Evolutionary conservation across 2,329 filamentous ascomycete species (phyloP), one percentile per base, ranked within the genome.

Genomic region (Penicillium capsulatum): DNA sequence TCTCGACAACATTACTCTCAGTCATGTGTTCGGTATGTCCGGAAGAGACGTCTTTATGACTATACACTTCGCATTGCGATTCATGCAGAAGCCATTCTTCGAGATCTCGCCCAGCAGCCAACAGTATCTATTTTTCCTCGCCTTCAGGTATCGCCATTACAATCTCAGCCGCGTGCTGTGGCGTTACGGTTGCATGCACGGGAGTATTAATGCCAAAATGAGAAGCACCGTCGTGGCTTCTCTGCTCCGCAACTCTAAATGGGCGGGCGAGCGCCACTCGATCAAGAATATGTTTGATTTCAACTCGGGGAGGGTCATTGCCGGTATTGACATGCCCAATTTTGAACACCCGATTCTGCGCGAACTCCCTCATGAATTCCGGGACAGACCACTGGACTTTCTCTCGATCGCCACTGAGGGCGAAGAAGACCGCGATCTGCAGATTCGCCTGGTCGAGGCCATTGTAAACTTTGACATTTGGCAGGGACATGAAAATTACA

Each of bases 91-190:
- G n/a, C 36, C 47, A 10, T 33, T 29, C 10, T 50, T 54, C 31
- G 39, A 36, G 13, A 28, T 60, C 22, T 37, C 58, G 11, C 27
- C 40, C 4, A 31, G 48, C 3, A 62, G 58, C 1, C 66, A 61
- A 42, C 57, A 66, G 17, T 50, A 54, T 10, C 55, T 75, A 11
- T 73, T 74, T 36, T 40, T 61, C 13, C 50, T 62, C n/a, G 69
- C 69, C 5, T 70, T 62, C 59, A 55, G 54, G 14, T 45, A 42
- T 31, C 55, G 54, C 15, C 48, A 55, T 24, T 67, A 66, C 45
- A 74, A 73, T 37, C 51, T 68, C 8, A 67, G 64, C 35, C 66
- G 66, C 8, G 68, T 73, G 7, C 44, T 74, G 4, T 75, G 72
- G 72, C 59, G 60, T 44, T 71, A 72, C 53, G 67, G 70, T 4